phyloP scores from a whole-genome alignment of 257 asterid genomes.

The Salvia hispanica region DNA sequence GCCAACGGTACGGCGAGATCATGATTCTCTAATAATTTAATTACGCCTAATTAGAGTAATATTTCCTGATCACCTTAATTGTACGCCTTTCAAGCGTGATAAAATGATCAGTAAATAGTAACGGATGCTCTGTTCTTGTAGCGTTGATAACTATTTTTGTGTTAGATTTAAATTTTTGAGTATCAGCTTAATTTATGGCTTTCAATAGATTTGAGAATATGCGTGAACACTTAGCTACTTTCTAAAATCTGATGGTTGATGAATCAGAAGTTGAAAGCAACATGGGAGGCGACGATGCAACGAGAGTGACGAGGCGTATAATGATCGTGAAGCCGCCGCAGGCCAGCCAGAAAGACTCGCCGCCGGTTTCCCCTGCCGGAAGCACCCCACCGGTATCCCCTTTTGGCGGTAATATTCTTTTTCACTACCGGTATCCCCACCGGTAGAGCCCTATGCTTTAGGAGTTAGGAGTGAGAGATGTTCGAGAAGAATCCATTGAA shows the following conservation, averaged over 20 bases:
- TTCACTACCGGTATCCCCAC: no score
- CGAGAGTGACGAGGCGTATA: constrained; percentile 87
- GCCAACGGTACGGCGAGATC: constrained; percentile 68
- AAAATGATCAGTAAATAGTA: not conserved
- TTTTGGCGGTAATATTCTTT: constrained; percentile 62
- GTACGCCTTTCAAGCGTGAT: not conserved
- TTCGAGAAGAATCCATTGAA: constrained; percentile 29
- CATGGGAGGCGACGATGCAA: constrained; percentile 55
- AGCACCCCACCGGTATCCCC: constrained; percentile 94
- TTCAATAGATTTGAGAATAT: not conserved
- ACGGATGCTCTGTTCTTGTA: not conserved
- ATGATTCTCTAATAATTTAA: not conserved
- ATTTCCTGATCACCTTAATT: not conserved
- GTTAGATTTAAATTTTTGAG: no score
- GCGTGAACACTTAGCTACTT: not conserved
- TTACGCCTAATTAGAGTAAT: not conserved
- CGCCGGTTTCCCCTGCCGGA: constrained; percentile 83
- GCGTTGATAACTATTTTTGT: not conserved
- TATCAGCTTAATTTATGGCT: not conserved
- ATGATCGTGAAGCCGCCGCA: constrained; percentile 77
- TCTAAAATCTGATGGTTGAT: not conserved
- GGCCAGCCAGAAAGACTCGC: constrained; percentile 83
- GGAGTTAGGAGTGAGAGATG: no score
- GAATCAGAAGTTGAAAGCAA: constrained; percentile 48
- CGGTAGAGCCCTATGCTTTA: no score